These are phyloP conservation scores for Termitomyces sp. DNA, from an alignment of 1,284 basidiomycete species.

Conservation along the genomic window DNA sequence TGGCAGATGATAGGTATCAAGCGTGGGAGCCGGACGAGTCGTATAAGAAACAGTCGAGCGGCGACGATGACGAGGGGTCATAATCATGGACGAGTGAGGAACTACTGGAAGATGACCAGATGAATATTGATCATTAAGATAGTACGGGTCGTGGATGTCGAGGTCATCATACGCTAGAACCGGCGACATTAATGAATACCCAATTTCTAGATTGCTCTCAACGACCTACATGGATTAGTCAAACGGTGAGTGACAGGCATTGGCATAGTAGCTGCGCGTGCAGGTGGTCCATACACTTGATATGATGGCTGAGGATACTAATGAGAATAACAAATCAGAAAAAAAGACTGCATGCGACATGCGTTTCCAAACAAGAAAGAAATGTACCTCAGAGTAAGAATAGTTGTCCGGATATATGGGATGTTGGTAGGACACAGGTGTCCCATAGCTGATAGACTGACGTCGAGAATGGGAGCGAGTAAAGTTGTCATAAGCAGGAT, in stretches of 20 bases:
- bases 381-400: slow-evolving; percentile 13
- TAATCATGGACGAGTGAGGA: slow-evolving; percentile 21
- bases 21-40: slow-evolving; percentile 29
- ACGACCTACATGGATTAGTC: slow-evolving; percentile 29
- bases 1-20: slow-evolving; percentile 41
- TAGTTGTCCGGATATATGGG: slow-evolving; percentile 16
- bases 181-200: not conserved
- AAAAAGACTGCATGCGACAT: not conserved
- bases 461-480: slow-evolving; percentile 23
- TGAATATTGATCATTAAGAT: slow-evolving; percentile 29
- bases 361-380: not conserved
- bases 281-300: slow-evolving; percentile 25
- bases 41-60: slow-evolving; percentile 54
- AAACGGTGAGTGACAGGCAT: slow-evolving; percentile 26
- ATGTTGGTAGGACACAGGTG: slow-evolving; percentile 24
- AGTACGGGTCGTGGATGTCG: slow-evolving; percentile 32
- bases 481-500: slow-evolving; percentile 32
- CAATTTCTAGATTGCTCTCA: too few relatives aligned
- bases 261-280: slow-evolving; percentile 21
- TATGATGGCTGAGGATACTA: slow-evolving; percentile 24
- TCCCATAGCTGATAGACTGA: slow-evolving; percentile 24
- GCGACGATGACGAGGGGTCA: slow-evolving; percentile 39
- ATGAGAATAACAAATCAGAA: not conserved
- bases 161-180: slow-evolving; percentile 46
- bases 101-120: slow-evolving; percentile 31